Percentiles rank a stretch among this genome's conserved stretches.
Evolutionary conservation across 2,329 filamentous ascomycete genomes (phyloP).

Genomic region (Aspergillus cejpii): DNA sequence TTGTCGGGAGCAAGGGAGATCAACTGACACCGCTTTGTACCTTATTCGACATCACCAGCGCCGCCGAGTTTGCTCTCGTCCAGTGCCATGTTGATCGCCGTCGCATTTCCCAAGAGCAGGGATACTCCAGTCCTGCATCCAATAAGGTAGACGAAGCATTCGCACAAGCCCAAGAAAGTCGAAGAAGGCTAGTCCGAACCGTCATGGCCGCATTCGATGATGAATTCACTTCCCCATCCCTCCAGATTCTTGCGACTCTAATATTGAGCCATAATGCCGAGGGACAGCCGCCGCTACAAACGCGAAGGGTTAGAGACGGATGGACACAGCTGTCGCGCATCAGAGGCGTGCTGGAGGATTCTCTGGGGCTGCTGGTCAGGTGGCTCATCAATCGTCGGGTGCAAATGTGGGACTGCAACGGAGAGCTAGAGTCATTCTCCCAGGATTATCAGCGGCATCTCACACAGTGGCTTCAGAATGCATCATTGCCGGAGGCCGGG

Average conservation of each 20-base stretch:
- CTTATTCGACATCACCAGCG: constrained; percentile 31
- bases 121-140: constrained; percentile 10
- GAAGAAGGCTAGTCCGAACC: constrained; percentile 18
- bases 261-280: constrained; percentile 18
- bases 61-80: constrained; percentile 29
- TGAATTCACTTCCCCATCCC: constrained; percentile 13
- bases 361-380: constrained; percentile 16
- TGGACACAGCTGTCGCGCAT: constrained; percentile 15
- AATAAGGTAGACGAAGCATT: constrained; percentile 16
- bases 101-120: constrained; percentile 19
- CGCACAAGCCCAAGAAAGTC: constrained; percentile 13
- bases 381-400: constrained; percentile 25
- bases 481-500: constrained; percentile 9
- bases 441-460: constrained; percentile 24
- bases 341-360: constrained; percentile 13
- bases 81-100: constrained; percentile 33
- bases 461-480: constrained; percentile 27
- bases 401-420: constrained; percentile 25
- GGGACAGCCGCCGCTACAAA: constrained; percentile 15
- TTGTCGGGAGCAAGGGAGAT: constrained; percentile 17
- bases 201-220: constrained; percentile 20
- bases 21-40: constrained; percentile 30
- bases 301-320: constrained; percentile 16
- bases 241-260: constrained; percentile 17
- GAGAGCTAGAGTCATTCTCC: constrained; percentile 20